phyloP scores from a whole-genome alignment of 495 filamentous ascomycete genomes.

The Penicillium robsamsonii region DNA sequence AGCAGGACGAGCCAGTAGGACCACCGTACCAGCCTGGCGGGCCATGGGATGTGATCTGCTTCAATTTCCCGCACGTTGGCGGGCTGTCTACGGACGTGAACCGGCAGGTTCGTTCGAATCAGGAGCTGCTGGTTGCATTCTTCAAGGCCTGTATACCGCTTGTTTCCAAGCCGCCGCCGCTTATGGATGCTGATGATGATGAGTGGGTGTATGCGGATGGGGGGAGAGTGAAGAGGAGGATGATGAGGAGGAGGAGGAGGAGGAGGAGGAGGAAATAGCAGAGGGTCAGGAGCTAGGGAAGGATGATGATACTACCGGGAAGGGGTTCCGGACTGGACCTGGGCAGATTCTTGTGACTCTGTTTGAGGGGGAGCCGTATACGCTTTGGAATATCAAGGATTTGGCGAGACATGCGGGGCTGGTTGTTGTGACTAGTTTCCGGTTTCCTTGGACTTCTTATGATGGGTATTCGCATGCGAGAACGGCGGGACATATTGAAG shows the following conservation, averaged over 20 bases:
- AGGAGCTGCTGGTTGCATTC: slow-evolving; percentile 81
- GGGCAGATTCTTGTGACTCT: slow-evolving; percentile 81
- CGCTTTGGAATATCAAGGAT: slow-evolving; percentile 89
- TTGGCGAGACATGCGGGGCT: slow-evolving; percentile 77
- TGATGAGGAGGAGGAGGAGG: slow-evolving; percentile 21
- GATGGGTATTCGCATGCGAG: slow-evolving; percentile 84
- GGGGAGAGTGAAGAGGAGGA: slow-evolving; percentile 24
- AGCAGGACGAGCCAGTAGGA: slow-evolving; percentile 10
- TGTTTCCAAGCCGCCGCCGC: slow-evolving; percentile 40
- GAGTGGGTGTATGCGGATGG: slow-evolving; percentile 23
- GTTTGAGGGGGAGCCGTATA: slow-evolving; percentile 92
- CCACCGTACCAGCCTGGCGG: slow-evolving; percentile 28
- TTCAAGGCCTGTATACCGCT: slow-evolving; percentile 62
- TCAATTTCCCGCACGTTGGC: slow-evolving; percentile 97
- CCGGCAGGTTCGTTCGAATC: slow-evolving; percentile 87
- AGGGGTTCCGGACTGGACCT: slow-evolving; percentile 28
- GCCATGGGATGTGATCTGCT: slow-evolving; percentile 73
- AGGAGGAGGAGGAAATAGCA: slow-evolving; percentile 20
- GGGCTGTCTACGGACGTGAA: slow-evolving; percentile 90
- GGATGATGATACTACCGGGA: slow-evolving; percentile 20
- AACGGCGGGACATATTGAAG: slow-evolving; percentile 76
- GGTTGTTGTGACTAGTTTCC: slow-evolving; percentile 71
- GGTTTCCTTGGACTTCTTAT: slow-evolving; percentile 71
- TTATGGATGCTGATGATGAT: slow-evolving; percentile 25
- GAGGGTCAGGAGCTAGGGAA: slow-evolving; percentile 15